Conservation (phyloP, 2,329 filamentous ascomycete species). For the Ophiostoma triangulosporum region DNA sequence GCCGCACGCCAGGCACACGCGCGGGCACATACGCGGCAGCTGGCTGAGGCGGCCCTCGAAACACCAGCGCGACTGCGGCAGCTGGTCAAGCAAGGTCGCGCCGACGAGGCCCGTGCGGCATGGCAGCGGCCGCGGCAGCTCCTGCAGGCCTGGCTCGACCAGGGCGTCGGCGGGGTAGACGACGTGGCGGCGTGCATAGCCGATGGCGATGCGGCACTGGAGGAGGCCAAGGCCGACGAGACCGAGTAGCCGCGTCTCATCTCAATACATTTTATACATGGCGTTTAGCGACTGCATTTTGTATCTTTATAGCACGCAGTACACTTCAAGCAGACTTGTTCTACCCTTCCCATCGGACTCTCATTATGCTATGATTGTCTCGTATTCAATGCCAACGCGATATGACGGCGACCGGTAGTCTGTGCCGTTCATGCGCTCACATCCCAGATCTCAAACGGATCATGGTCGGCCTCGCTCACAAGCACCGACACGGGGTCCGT, state of each 20-base stretch:
- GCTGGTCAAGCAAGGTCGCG: conserved; percentile 45
- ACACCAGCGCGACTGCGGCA: conserved; percentile 44
- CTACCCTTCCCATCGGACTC: no score
- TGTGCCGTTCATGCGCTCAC: conserved; percentile 11
- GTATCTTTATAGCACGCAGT: no score
- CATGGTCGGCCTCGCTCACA: conserved; percentile 67
- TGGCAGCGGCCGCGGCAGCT: conserved; percentile 42
- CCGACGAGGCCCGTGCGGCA: conserved; percentile 44
- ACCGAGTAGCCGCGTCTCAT: no score
- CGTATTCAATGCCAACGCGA: not conserved
- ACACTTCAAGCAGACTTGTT: no score
- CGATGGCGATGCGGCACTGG: conserved; percentile 36
- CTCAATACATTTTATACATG: no score
- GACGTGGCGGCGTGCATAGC: conserved; percentile 41
- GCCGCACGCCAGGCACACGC: conserved; percentile 22
- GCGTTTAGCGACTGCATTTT: not conserved
- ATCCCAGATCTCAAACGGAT: conserved; percentile 73
- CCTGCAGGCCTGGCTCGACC: conserved; percentile 39
- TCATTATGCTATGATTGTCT: no score
- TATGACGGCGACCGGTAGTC: not conserved
- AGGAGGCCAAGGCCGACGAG: not conserved
- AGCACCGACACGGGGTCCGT: conserved; percentile 32
- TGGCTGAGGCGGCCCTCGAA: conserved; percentile 49
- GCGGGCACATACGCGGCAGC: conserved; percentile 33
- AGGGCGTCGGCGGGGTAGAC: conserved; percentile 35